Base-by-base conservation (phyloP, 2,329 filamentous ascomycete genomes). In the Penicillium expansum region DNA sequence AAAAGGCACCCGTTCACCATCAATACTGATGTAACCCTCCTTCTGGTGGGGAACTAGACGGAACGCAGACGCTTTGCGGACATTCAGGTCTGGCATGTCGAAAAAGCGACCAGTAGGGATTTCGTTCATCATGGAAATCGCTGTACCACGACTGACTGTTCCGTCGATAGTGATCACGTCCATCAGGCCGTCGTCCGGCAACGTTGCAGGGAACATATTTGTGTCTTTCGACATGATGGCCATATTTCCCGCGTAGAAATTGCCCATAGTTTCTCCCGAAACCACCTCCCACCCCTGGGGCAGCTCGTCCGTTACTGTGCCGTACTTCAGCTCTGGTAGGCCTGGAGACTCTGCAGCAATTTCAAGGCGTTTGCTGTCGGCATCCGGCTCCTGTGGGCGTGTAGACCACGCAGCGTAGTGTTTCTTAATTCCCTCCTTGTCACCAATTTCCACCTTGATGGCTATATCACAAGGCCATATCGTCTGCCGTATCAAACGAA, bases 191-290 rank as follows among this genome's bases (percentile, higher is more conserved):
- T 99, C 94, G 43, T 86, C 86, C 14, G 92, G 89, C 9, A 93
- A 82, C 0, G 93, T 84, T 1, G 90, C 88, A 2, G 27, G 91
- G 81, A 80, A 99, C 78, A 97, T 96, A 68, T 92, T 91, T 57
- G 87, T 83, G 62, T 93, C 88, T 13, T 91, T 83, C 0, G 92
- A 87, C 91, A 99, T 93, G 74, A 89, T 95, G 24, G 89, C 86
- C 88, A 97, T 95, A 72, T 97, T 99, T 60, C 94, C 94, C 32
- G 88, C 90, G 75, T 95, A 97, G 72, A 99, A 96, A 68, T 91
- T 97, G 45, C 92, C 92, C 54, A 99, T 79, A 30, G 88, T 90
- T 60, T 94, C 86, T 61, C 89, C 83, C 0, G 89, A 84, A 3
- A 89, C 77, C 20, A 88, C 77, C 59, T 89, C 82, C 92, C 94